Evolutionary conservation across 208 protist species (phyloP), one percentile per base, ranked within the genome.

Genomic region (Leishmania guyanensis): DNA sequence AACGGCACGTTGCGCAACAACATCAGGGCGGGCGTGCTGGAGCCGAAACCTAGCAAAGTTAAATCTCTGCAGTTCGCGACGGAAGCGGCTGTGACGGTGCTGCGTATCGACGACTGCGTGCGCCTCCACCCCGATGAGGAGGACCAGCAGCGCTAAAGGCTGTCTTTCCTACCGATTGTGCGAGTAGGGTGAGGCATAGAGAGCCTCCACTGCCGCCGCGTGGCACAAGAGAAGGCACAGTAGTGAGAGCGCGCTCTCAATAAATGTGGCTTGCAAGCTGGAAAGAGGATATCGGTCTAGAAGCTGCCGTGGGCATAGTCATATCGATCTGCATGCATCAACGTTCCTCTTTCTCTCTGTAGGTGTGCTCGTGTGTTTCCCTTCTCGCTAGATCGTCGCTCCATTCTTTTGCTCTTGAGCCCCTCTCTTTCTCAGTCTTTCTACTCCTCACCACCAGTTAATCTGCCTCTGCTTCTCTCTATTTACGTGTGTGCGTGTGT

Each of bases 61-160:
- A 99, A 99, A 91, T 98, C 94, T 66, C 93, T 99, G 62, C 95
- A 99, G 90, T 99, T 99, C 86, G 99, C 99, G 69, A 99, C 99
- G 16, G 99, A 99, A 96, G 99, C 99, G 2, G 99, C 99, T 70
- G 99, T 99, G 84, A 99, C 99, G 20, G 99, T 99, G 80, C 92
- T 99, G 26, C 96, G 99, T 83, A 99, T 99, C 74, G 99, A 99
- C 91, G 99, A 99, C 88, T 93, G 98, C 79, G 99, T 99, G 82
- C 99, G 98, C 76, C 91, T 99, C 26, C 97, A 98, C 84, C 96
- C 98, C 0, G 92, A 95, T 50, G 92, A 97, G 80, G 93, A 96
- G 62, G 78, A 90, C 50, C 72, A 85, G 54, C 77, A 85, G 79
- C 69, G 69, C 20, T 84, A 75, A 78, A 29, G 72, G 5, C 39